Evolutionary conservation across 2,329 filamentous ascomycete genomes (phyloP).

Genomic region (Chaetomium strumarium): DNA sequence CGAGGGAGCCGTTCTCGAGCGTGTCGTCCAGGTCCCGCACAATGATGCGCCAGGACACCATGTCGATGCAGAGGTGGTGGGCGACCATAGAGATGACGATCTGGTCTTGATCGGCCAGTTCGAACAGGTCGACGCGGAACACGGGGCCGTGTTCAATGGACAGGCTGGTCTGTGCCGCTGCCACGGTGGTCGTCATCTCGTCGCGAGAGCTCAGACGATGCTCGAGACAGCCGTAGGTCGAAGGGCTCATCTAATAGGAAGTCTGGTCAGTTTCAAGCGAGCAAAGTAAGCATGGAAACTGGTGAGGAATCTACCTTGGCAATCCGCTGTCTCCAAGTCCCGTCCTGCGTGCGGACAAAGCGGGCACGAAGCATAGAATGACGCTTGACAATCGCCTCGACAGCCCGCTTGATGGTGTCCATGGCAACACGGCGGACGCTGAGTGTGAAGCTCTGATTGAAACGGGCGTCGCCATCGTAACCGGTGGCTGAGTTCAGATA

Average conservation of each 20-base stretch:
- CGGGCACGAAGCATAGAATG: slow-evolving; percentile 22
- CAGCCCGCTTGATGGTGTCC: slow-evolving; percentile 13
- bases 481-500: slow-evolving; percentile 14
- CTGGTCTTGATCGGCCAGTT: slow-evolving; percentile 6
- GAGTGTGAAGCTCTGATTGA: slow-evolving; percentile 23
- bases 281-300: neutral
- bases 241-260: slow-evolving; percentile 14
- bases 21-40: slow-evolving; percentile 18
- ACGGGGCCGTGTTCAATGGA: slow-evolving; percentile 21
- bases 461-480: slow-evolving; percentile 18
- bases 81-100: slow-evolving; percentile 19
- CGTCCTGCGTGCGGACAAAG: slow-evolving; percentile 11
- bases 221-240: slow-evolving; percentile 8
- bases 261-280: neutral
- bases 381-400: slow-evolving; percentile 20
- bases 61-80: slow-evolving; percentile 22
- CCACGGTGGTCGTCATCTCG: slow-evolving; percentile 10
- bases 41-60: slow-evolving; percentile 24
- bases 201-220: slow-evolving; percentile 12
- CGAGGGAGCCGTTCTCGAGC: slow-evolving; percentile 16
- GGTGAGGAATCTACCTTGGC: slow-evolving; percentile 10
- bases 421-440: slow-evolving; percentile 9
- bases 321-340: slow-evolving; percentile 19
- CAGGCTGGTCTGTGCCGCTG: slow-evolving; percentile 16
- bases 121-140: slow-evolving; percentile 19